Percentiles rank a stretch among this genome's conserved stretches.
phyloP scores from a whole-genome alignment of 1,284 basidiomycete genomes.

The Ceratobasidium sp. region DNA sequence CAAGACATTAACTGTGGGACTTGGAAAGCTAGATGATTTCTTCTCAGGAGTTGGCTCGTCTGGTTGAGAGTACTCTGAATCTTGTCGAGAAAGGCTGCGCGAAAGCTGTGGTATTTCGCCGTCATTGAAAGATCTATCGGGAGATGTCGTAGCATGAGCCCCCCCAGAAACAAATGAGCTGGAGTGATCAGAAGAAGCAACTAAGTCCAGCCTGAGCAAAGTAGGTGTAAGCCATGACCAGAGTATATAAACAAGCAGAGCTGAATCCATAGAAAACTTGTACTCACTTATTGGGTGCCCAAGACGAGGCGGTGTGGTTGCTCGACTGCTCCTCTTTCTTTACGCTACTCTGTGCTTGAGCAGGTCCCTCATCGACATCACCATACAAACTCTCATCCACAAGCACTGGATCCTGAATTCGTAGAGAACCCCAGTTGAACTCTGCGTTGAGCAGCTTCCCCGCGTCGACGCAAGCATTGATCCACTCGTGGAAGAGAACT shows the following conservation, averaged over 20 bases:
- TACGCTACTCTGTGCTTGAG: background rate
- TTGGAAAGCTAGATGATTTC: too few relatives aligned
- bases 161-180: slow-evolving; percentile 10
- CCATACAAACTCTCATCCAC: slow-evolving; percentile 38
- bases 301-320: too few relatives aligned
- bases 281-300: slow-evolving; percentile 6
- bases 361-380: background rate
- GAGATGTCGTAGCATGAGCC: background rate
- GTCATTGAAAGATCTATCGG: background rate
- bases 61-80: too few relatives aligned
- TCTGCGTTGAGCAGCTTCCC: slow-evolving; percentile 29
- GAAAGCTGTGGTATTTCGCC: background rate
- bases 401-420: slow-evolving; percentile 33
- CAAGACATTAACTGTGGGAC: too few relatives aligned
- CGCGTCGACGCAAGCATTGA: slow-evolving; percentile 26
- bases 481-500: slow-evolving; percentile 37
- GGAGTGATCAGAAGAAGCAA: background rate
- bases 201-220: background rate
- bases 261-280: background rate
- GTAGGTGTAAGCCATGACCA: slow-evolving; percentile 21
- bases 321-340: background rate
- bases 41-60: too few relatives aligned
- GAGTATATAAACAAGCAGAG: background rate
- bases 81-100: background rate
- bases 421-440: slow-evolving; percentile 32